Evolutionary conservation across 225 moss, liverwort and hornwort species (phyloP).

Genomic region (Straminergon stramineum): DNA sequence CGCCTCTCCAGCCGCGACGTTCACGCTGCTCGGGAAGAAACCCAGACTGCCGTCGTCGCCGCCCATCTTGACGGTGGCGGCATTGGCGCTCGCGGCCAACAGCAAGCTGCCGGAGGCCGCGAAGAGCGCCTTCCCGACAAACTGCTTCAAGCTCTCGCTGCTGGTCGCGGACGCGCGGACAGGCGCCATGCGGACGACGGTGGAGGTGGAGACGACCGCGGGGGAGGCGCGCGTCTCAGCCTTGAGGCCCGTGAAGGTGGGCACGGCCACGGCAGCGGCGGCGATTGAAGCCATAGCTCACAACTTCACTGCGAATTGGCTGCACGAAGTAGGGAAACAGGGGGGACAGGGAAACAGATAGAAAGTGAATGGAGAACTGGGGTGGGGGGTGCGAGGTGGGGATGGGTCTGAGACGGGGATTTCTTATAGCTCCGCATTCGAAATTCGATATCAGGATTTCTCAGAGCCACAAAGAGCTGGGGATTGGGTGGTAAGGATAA

Average conservation of each 20-base stretch:
- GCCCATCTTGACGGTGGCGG: slow-evolving; percentile 64
- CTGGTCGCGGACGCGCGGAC: slow-evolving; percentile 15
- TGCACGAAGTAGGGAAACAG: no score
- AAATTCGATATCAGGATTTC: not conserved
- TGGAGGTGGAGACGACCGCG: not conserved
- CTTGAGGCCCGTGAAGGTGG: slow-evolving; percentile 33
- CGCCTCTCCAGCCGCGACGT: slow-evolving; percentile 19
- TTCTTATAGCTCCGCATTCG: not conserved
- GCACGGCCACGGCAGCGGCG: slow-evolving; percentile 12
- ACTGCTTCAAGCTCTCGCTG: slow-evolving; percentile 26
- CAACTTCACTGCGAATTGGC: not conserved
- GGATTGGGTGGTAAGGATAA: slow-evolving; percentile 9
- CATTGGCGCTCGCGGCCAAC: slow-evolving; percentile 56
- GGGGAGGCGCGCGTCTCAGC: slow-evolving; percentile 29
- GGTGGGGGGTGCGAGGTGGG: no score
- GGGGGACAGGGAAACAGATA: no score
- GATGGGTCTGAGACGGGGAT: not conserved
- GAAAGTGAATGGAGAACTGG: not conserved
- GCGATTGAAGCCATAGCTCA: slow-evolving; percentile 11
- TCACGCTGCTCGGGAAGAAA: slow-evolving; percentile 27
- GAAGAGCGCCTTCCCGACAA: slow-evolving; percentile 60
- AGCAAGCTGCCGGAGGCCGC: slow-evolving; percentile 58
- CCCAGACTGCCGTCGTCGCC: slow-evolving; percentile 25
- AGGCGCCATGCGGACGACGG: slow-evolving; percentile 59
- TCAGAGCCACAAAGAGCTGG: not conserved